A percentile compares a stretch with the other conserved stretches of the same genome.
These are phyloP conservation scores for Arabidopsis suecica DNA, from an alignment of 345 rosid species.

Conservation along the genomic window DNA sequence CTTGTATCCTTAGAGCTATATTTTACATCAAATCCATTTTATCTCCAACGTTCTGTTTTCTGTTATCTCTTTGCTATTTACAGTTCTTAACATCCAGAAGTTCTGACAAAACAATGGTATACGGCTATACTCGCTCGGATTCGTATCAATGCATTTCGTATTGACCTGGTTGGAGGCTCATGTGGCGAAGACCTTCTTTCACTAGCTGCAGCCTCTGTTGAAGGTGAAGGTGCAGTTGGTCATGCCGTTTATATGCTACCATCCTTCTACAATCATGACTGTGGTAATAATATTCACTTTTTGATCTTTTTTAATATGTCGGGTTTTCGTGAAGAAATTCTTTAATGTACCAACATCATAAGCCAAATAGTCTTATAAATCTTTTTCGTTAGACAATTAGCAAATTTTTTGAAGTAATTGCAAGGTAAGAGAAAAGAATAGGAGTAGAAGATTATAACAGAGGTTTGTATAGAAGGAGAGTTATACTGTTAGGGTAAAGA, in stretches of 20 bases:
- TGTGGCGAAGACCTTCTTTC: constrained; percentile 77
- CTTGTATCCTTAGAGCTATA: constrained; percentile 66
- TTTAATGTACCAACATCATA: constrained; percentile 1
- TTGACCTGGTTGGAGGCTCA: constrained; percentile 74
- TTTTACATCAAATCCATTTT: constrained; percentile 9
- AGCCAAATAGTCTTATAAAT: not conserved
- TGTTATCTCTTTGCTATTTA: constrained; percentile 26
- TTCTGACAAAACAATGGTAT: constrained; percentile 82
- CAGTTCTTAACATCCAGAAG: constrained; percentile 61
- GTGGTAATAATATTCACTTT: constrained; percentile 52
- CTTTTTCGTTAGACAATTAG: not conserved
- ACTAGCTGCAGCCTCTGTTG: constrained; percentile 77
- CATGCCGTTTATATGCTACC: constrained; percentile 88
- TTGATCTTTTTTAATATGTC: not conserved
- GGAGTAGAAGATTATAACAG: not conserved
- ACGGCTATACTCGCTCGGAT: constrained; percentile 66
- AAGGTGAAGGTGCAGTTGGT: constrained; percentile 82
- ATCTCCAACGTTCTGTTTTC: constrained; percentile 23
- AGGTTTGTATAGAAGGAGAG: not conserved
- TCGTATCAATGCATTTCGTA: constrained; percentile 78
- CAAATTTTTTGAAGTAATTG: not conserved
- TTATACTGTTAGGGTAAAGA: not conserved
- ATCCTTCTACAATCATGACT: constrained; percentile 90
- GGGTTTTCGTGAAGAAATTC: not conserved
- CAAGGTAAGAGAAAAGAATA: not conserved